These are phyloP conservation scores for Protea cynaroides DNA, from an alignment of 164 flowering plant species.

Conservation along the genomic window DNA sequence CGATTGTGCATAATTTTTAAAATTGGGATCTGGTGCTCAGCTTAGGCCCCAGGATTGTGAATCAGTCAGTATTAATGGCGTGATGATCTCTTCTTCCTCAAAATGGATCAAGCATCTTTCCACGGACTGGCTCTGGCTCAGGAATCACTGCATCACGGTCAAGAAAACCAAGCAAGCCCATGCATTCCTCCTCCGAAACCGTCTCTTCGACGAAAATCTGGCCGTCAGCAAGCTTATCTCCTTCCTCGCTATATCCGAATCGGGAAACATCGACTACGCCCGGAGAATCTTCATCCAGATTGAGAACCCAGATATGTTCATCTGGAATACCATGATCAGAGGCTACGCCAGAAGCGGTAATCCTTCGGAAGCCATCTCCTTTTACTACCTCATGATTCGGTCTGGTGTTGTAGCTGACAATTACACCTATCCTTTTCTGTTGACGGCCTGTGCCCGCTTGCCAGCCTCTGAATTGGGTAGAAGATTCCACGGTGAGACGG, in stretches of 20 bases:
- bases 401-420: conserved; percentile 13
- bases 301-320: conserved; percentile 15
- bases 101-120: conserved; percentile 8
- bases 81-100: not conserved
- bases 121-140: conserved; percentile 13
- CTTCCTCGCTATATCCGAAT: conserved; percentile 11
- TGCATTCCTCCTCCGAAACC: conserved; percentile 18
- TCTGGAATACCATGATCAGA: conserved; percentile 21
- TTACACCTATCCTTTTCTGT: conserved; percentile 15
- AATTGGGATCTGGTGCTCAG: conserved; percentile 39
- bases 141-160: conserved; percentile 13
- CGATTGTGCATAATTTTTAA: no score
- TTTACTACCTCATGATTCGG: conserved; percentile 13
- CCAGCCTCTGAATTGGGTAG: conserved; percentile 2
- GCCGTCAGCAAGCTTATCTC: conserved; percentile 15
- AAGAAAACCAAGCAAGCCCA: conserved; percentile 20
- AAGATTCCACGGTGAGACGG: conserved; percentile 9
- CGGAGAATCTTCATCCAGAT: conserved; percentile 12
- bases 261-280: conserved; percentile 8
- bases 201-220: conserved; percentile 5
- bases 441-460: conserved; percentile 12
- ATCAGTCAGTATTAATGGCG: not conserved
- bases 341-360: conserved; percentile 12
- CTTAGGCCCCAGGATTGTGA: not conserved
- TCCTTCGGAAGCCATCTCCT: conserved; percentile 11